phyloP scores from a whole-genome alignment of 2,329 filamentous ascomycete species.

The Ambrosiella beaveri region DNA sequence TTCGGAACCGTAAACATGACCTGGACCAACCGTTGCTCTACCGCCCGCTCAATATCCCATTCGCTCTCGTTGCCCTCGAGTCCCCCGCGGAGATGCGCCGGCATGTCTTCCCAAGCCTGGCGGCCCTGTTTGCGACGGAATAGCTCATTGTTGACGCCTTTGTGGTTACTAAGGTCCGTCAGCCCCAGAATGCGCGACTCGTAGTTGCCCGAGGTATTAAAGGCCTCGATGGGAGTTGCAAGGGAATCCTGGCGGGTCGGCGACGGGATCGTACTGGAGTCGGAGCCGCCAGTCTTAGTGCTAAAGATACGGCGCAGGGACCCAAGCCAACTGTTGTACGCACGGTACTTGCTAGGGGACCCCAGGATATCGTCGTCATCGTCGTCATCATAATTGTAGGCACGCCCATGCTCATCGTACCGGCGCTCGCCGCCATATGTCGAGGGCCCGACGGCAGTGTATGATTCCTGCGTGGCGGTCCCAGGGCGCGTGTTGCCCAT shows the following conservation, averaged over 20 bases:
- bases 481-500: slow-evolving; percentile 17
- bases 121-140: slow-evolving; percentile 38
- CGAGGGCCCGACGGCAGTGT: slow-evolving; percentile 13
- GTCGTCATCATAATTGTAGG: slow-evolving; percentile 17
- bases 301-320: slow-evolving; percentile 48
- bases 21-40: slow-evolving; percentile 55
- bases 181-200: slow-evolving; percentile 28
- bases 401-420: slow-evolving; percentile 21
- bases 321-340: slow-evolving; percentile 47
- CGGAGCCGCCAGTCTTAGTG: slow-evolving; percentile 21
- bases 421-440: slow-evolving; percentile 12
- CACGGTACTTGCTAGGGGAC: slow-evolving; percentile 40
- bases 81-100: slow-evolving; percentile 16
- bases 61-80: slow-evolving; percentile 37
- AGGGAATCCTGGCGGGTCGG: slow-evolving; percentile 14
- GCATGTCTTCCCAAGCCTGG: slow-evolving; percentile 31
- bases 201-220: slow-evolving; percentile 20
- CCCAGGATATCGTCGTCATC: slow-evolving; percentile 25
- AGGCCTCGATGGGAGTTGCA: slow-evolving; percentile 20
- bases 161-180: slow-evolving; percentile 22
- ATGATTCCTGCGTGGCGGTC: background rate
- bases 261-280: slow-evolving; percentile 17
- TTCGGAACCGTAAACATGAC: slow-evolving; percentile 90
- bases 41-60: slow-evolving; percentile 61
- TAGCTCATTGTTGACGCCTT: slow-evolving; percentile 21